Evolutionary conservation across 768 basidiomycete species (phyloP), one percentile per base, ranked within the genome.

Genomic region (Boletus sp.): DNA sequence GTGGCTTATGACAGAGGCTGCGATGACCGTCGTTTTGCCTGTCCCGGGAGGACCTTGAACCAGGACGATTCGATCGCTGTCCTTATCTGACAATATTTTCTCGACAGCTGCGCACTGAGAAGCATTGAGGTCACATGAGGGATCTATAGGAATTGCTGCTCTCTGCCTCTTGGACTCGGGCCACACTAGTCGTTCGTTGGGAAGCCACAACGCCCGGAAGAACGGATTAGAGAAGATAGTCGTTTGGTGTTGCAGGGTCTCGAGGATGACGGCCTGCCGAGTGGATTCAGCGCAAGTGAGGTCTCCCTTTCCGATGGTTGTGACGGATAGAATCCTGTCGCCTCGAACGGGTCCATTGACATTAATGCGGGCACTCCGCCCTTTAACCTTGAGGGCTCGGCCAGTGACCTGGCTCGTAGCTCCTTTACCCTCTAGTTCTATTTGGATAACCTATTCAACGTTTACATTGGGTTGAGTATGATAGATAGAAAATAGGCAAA

Each of bases 231-330:
- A 54, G 17, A 66, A 24, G 32, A 74, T 59, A 0, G 44, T 52
- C 1, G 60, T 50, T 8, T 1, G 17, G 5, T 45, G 9, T 24
- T 71, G 68, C 12, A 76, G 32, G 0, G 62, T 50, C 10, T 35
- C 2, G 37, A 69, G 67, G 15, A 75, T 54, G 40, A 71, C 33
- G 7, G 28, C 45, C 15, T 62, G 55, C 8, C 73, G 69, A n/a
- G 14, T 3, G 5, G 59, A 47, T 51, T 89, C 86, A 4, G 89
- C 85, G 15, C 60, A 72, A 1, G 87, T 90, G 0, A 78, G 80
- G 30, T 71, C 74, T 51, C 80, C 84, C 29, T 76, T 78, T 2
- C 85, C 86, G 45, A 79, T 70, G 4, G 85, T 40, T n/a, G 39
- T 40, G 39, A 40, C 80, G 24, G 24, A 24, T 3, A 24, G 24